Evolutionary conservation across 2,329 filamentous ascomycete genomes (phyloP), one percentile per base, ranked within the genome.

Genomic region (Botrytis galanthina): DNA sequence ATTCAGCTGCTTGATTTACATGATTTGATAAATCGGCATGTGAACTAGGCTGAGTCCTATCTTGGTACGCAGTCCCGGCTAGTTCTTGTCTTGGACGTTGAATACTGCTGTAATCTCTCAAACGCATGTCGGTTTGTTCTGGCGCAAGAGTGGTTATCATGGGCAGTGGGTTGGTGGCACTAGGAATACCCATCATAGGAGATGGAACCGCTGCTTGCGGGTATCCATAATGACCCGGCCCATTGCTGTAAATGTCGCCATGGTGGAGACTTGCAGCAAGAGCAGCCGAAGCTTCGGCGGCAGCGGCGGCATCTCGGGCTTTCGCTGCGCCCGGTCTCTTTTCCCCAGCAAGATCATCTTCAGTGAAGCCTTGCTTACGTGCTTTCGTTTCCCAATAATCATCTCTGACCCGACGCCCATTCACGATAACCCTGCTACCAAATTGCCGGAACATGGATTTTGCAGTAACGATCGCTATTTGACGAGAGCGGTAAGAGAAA

Each of bases 301-400:
- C 67, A 20, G 73, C 91, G 20, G 92, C 90, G 61, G 93, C 92
- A 84, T 97, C 93, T 80, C 95, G 88, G 75, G 93, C 92, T 84
- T 97, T 97, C 74, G 94, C 91, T 57, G 93, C 95, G 71, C 96
- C 96, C 9, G 96, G 96, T 76, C 96, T 88, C 86, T 99, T 98
- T 84, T 99, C 96, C 59, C 96, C 96, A 6, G 96, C 96, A 69
- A 95, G 87, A 82, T 99, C 96, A 76, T 97, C 94, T 82, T 99
- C 96, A 1, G 96, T 99, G 81, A 99, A 99, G 18, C 96, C 96
- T 83, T 99, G 96, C 83, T 98, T 99, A 66, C 93, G 89, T 12
- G 96, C 96, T 83, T 98, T 98, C 80, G 92, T 93, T 83, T 98
- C 96, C 96, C 96, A 99, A 83, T 99, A 99, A 82, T 99, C 96